phyloP scores from a whole-genome alignment of 2,329 filamentous ascomycete species.

The Trichophyton rubrum region DNA sequence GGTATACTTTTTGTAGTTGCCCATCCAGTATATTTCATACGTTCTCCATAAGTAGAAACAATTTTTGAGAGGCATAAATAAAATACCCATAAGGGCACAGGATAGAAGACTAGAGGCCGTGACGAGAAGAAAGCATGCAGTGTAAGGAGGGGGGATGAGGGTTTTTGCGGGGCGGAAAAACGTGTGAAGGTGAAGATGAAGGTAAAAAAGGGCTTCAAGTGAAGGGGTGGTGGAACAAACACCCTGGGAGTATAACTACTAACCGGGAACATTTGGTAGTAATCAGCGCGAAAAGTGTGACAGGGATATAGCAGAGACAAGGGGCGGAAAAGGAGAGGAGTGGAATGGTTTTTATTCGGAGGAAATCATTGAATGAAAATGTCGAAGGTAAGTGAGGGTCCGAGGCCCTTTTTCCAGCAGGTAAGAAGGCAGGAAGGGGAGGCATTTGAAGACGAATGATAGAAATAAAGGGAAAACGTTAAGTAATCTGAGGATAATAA shows the following conservation, averaged over 20 bases:
- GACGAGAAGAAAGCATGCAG: background rate
- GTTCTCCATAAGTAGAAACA: constrained; percentile 5
- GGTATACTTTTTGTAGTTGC: constrained; percentile 7
- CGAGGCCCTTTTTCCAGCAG: background rate
- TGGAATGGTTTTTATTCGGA: background rate
- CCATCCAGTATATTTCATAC: constrained; percentile 5
- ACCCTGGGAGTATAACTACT: background rate
- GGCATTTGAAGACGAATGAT: background rate
- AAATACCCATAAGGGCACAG: constrained; percentile 1
- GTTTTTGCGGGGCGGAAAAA: background rate
- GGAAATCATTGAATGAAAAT: background rate
- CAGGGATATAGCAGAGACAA: background rate
- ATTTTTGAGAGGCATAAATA: constrained; percentile 4
- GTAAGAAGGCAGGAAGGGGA: background rate
- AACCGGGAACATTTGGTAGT: background rate
- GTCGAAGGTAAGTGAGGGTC: background rate
- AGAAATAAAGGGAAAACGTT: background rate
- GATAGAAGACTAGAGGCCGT: background rate
- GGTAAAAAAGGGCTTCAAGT: background rate
- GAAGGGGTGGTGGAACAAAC: background rate
- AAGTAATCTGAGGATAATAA: background rate
- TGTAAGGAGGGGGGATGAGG: background rate
- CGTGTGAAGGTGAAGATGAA: background rate
- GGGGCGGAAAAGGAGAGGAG: background rate
- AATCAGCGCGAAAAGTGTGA: constrained; percentile 1